Evolutionary conservation across 345 rosid genomes (phyloP).

Genomic region (Pistacia vera): DNA sequence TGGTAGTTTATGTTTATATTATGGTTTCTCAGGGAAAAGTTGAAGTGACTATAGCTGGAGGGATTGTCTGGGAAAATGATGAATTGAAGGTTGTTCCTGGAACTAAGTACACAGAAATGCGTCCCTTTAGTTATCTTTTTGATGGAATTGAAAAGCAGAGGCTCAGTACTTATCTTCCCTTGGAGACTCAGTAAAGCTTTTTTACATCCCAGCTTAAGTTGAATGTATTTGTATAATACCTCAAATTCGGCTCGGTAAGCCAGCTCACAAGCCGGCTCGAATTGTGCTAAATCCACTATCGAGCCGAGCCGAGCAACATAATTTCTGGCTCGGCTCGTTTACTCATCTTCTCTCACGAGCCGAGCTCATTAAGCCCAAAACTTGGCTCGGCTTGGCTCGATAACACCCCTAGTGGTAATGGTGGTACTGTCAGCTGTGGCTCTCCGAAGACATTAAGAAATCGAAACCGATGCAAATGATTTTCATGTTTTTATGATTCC

Average conservation of each 20-base stretch:
- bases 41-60: conserved; percentile 92
- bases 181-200: conserved; percentile 78
- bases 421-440: too few species aligned
- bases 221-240: not conserved
- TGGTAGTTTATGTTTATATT: not conserved
- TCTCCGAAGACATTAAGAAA: too few species aligned
- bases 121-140: conserved; percentile 80
- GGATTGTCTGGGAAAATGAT: conserved; percentile 80
- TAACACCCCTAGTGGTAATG: too few species aligned
- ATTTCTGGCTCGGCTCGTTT: too few species aligned
- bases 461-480: too few species aligned
- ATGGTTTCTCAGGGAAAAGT: conserved; percentile 69
- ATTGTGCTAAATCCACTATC: too few species aligned
- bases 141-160: conserved; percentile 78
- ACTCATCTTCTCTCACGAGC: too few species aligned
- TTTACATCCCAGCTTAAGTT: conserved; percentile 36
- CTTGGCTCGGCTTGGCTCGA: too few species aligned
- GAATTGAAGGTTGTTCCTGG: conserved; percentile 75
- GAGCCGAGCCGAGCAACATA: too few species aligned
- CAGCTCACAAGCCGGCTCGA: too few species aligned
- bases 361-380: too few species aligned
- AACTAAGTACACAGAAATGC: conserved; percentile 67
- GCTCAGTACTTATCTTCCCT: conserved; percentile 73
- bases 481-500: too few species aligned
- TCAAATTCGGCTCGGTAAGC: not conserved